These are phyloP conservation scores for Dactylellina haptotyla DNA, from an alignment of 2,329 filamentous ascomycete genomes.

Conservation along the genomic window DNA sequence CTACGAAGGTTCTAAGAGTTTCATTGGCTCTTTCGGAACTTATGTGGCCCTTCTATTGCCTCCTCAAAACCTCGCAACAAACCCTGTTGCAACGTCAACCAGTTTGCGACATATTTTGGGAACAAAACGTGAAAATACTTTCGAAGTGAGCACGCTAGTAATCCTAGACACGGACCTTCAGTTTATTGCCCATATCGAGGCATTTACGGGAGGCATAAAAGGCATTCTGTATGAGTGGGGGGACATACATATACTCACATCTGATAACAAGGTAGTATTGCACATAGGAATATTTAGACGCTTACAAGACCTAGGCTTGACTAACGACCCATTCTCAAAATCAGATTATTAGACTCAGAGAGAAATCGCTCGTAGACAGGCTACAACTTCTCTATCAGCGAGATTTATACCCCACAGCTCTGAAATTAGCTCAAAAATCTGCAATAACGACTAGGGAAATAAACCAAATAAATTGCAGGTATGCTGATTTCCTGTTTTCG, in stretches of 20 bases:
- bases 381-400: slow-evolving; percentile 93
- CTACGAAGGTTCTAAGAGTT: slow-evolving; percentile 88
- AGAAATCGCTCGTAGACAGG: slow-evolving; percentile 88
- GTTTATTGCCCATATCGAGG: slow-evolving; percentile 88
- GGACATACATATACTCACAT: slow-evolving; percentile 86
- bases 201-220: slow-evolving; percentile 81
- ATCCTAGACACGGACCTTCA: slow-evolving; percentile 91
- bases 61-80: slow-evolving; percentile 66
- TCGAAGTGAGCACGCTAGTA: slow-evolving; percentile 87
- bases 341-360: slow-evolving; percentile 74
- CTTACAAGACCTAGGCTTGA: not conserved
- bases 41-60: slow-evolving; percentile 90
- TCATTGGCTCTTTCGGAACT: slow-evolving; percentile 80
- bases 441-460: slow-evolving; percentile 80
- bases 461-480: slow-evolving; percentile 90
- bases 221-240: slow-evolving; percentile 88
- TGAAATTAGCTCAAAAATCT: slow-evolving; percentile 89
- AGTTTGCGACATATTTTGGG: slow-evolving; percentile 29
- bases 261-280: slow-evolving; percentile 82
- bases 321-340: not conserved
- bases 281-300: not conserved
- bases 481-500: slow-evolving; percentile 92
- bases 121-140: slow-evolving; percentile 71
- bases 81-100: not conserved
- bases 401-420: slow-evolving; percentile 89